Evolutionary conservation across 1,139 yeast genomes (phyloP).

Genomic region (Kodamaea anthophila): DNA sequence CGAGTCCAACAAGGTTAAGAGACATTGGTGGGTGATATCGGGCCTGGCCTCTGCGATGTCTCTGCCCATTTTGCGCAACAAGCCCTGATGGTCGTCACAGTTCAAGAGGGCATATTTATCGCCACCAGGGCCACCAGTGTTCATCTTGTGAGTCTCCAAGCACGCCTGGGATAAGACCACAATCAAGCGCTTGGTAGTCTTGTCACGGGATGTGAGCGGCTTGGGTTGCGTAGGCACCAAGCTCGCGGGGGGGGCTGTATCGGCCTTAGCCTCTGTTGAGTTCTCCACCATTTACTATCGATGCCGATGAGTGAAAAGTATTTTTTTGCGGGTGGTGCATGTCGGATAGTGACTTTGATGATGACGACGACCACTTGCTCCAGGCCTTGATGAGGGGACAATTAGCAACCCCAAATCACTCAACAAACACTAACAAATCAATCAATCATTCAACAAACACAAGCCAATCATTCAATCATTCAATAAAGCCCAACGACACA

Average conservation of each 20-base stretch:
- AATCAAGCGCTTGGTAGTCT: constrained; percentile 73
- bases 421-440: too few species aligned
- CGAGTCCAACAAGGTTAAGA: constrained; percentile 85
- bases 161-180: constrained; percentile 95
- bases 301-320: constrained; percentile 5
- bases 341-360: constrained; percentile 30
- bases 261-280: constrained; percentile 8
- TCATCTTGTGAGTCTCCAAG: constrained; percentile 86
- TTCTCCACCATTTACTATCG: constrained; percentile 1
- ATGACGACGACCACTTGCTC: constrained; percentile 37
- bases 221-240: constrained; percentile 82
- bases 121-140: constrained; percentile 69
- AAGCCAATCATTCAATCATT: too few species aligned
- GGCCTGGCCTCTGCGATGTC: constrained; percentile 98
- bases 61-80: constrained; percentile 90
- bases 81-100: constrained; percentile 98
- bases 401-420: constrained; percentile 5
- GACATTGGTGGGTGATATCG: constrained; percentile 94
- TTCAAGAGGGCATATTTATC: constrained; percentile 89
- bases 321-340: constrained; percentile 11
- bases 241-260: constrained; percentile 53
- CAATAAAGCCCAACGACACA: too few species aligned
- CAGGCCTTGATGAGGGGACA: constrained; percentile 15
- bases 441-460: too few species aligned
- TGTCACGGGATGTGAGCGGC: constrained; percentile 76